phyloP scores from a whole-genome alignment of 2,329 filamentous ascomycete species.

The Fusarium palustre region DNA sequence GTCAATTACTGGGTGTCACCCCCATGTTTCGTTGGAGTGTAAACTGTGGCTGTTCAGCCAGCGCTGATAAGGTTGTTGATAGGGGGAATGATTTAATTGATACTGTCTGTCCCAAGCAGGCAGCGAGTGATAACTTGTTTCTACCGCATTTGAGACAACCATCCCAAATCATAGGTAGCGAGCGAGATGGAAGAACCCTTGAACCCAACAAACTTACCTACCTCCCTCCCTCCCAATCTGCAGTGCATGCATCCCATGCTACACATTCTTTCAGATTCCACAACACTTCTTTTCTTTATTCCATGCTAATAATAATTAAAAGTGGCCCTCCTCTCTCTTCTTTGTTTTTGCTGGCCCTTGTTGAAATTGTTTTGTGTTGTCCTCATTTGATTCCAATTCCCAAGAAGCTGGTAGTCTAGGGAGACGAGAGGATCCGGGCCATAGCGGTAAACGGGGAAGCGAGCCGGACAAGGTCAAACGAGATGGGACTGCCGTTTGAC shows the following conservation, averaged over 20 bases:
- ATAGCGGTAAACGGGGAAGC: conserved; percentile 43
- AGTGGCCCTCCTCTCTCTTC: conserved; percentile 27
- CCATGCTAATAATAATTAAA: conserved; percentile 11
- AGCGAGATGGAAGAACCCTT: conserved; percentile 23
- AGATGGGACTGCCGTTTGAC: conserved; percentile 44
- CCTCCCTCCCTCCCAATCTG: not conserved
- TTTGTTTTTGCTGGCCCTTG: conserved; percentile 29
- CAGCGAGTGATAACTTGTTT: conserved; percentile 11
- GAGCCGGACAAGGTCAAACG: conserved; percentile 44
- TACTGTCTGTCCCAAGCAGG: not conserved
- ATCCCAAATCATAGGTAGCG: conserved; percentile 1
- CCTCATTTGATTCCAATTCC: conserved; percentile 41
- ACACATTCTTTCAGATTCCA: conserved; percentile 24
- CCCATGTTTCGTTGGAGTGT: conserved; percentile 25
- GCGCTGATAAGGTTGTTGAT: conserved; percentile 43
- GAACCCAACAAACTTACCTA: conserved; percentile 21
- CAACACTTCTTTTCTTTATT: conserved; percentile 20
- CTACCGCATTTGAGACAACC: conserved; percentile 12
- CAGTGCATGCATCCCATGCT: not conserved
- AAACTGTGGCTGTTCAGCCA: conserved; percentile 16
- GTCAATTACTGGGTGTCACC: conserved; percentile 2
- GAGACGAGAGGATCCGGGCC: conserved; percentile 37
- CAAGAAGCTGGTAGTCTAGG: conserved; percentile 46
- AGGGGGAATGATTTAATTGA: conserved; percentile 27
- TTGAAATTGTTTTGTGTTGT: conserved; percentile 38